Evolutionary conservation across 306 rosid genomes (phyloP).

Genomic region (Cucurbita ficifolia): DNA sequence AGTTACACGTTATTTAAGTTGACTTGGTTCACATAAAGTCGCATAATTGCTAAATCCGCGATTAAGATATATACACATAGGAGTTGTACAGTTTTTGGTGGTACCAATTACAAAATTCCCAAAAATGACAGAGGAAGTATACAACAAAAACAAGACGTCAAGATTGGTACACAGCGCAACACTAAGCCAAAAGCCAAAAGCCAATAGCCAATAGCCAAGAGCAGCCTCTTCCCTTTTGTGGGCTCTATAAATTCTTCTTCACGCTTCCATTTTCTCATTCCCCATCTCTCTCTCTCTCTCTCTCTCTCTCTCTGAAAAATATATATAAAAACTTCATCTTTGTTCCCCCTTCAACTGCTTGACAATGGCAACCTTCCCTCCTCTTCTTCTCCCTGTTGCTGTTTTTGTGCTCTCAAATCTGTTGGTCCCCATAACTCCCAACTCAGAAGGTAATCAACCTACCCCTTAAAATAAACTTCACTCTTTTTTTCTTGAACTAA

Average conservation of each 20-base stretch:
- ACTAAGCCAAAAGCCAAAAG: too few relatives aligned
- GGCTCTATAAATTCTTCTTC: constrained; percentile 37
- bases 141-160: constrained; percentile 1
- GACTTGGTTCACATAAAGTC: too few relatives aligned
- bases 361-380: neutral
- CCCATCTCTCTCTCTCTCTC: neutral
- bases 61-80: too few relatives aligned
- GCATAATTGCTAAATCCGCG: too few relatives aligned
- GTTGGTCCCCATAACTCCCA: constrained; percentile 25
- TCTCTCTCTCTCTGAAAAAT: neutral
- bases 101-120: neutral
- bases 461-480: neutral
- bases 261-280: neutral
- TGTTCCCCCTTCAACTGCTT: neutral
- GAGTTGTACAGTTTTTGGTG: neutral
- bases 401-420: constrained; percentile 16
- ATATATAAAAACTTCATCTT: too few relatives aligned
- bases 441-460: constrained; percentile 39
- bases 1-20: too few relatives aligned
- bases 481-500: neutral
- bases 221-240: constrained; percentile 11
- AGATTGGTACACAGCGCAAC: neutral
- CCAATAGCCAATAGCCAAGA: too few relatives aligned
- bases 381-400: constrained; percentile 11
- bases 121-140: neutral